A percentile compares a stretch with the other conserved stretches of the same genome.
phyloP scores from a whole-genome alignment of 371 early-diverging fungal species.

The Mortierella sp. region DNA sequence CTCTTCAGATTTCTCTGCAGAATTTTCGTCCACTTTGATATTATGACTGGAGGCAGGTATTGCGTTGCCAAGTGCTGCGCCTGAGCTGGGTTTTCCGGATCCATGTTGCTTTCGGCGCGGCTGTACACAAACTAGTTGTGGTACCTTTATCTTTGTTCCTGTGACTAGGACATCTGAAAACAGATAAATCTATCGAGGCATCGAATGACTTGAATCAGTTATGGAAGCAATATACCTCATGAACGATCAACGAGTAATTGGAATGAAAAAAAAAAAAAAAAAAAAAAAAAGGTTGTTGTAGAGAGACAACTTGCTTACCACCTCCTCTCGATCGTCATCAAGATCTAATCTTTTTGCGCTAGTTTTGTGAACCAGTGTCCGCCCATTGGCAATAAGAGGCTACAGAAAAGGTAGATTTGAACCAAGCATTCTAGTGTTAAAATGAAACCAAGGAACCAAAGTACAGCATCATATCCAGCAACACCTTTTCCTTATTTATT shows the following conservation, averaged over 20 bases:
- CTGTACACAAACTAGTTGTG: neutral
- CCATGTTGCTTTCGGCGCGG: neutral
- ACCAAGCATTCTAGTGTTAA: neutral
- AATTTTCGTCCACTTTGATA: neutral
- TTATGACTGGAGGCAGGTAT: neutral
- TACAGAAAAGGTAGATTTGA: neutral
- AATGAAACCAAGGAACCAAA: neutral
- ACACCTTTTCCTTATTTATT: neutral
- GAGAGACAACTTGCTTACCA: slow-evolving; percentile 14
- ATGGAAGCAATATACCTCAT: too few relatives aligned
- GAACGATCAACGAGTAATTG: neutral
- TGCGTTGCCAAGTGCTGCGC: neutral
- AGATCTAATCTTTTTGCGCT: slow-evolving; percentile 21
- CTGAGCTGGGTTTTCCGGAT: neutral
- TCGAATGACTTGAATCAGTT: neutral
- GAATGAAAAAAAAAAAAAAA: neutral
- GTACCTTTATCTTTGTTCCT: slow-evolving; percentile 28
- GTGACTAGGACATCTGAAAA: slow-evolving; percentile 50
- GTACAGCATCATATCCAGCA: neutral
- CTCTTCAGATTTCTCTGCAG: neutral
- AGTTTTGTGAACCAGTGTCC: slow-evolving; percentile 26
- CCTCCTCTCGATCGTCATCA: slow-evolving; percentile 23
- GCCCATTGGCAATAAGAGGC: slow-evolving; percentile 47
- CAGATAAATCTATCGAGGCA: slow-evolving; percentile 21
- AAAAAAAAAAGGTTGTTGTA: too few relatives aligned